These are phyloP conservation scores for Talaromyces borbonicus DNA, from an alignment of 495 filamentous ascomycete genomes.

Conservation along the genomic window DNA sequence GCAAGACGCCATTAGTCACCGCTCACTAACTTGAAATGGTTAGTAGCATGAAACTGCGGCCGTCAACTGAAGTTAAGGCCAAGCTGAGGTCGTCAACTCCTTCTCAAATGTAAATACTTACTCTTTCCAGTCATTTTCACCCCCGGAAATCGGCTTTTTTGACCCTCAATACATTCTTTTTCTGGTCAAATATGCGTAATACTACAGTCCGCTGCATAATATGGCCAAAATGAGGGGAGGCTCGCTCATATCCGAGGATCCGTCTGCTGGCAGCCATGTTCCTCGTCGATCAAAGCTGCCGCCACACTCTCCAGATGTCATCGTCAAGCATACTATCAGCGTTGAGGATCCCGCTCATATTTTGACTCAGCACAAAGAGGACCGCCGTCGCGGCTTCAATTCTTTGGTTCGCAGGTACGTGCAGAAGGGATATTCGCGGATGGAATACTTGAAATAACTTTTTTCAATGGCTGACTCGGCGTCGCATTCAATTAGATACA, in stretches of 20 bases:
- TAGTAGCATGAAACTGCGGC: no score
- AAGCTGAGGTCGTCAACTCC: constrained; percentile 1
- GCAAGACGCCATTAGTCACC: background rate
- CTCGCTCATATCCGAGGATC: constrained; percentile 29
- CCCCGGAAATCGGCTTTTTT: no score
- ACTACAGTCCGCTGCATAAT: constrained; percentile 11
- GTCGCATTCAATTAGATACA: no score
- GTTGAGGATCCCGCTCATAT: constrained; percentile 36
- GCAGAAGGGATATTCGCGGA: constrained; percentile 1
- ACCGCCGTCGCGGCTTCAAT: constrained; percentile 42
- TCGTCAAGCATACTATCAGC: constrained; percentile 39
- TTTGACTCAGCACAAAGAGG: constrained; percentile 38
- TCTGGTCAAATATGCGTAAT: no score
- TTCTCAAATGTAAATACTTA: background rate
- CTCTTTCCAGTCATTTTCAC: background rate
- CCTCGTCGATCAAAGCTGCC: constrained; percentile 36
- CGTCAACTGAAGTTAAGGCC: no score
- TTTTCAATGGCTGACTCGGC: constrained; percentile 10
- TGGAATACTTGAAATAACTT: background rate
- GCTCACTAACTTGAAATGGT: no score
- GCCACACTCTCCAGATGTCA: constrained; percentile 36
- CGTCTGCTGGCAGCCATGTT: constrained; percentile 21
- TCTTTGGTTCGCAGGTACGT: constrained; percentile 41
- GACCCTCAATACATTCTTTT: background rate
- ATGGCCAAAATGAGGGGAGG: constrained; percentile 42